Conservation (phyloP, 176 grass and related monocot genomes). For the Phoenix roebelenii region DNA sequence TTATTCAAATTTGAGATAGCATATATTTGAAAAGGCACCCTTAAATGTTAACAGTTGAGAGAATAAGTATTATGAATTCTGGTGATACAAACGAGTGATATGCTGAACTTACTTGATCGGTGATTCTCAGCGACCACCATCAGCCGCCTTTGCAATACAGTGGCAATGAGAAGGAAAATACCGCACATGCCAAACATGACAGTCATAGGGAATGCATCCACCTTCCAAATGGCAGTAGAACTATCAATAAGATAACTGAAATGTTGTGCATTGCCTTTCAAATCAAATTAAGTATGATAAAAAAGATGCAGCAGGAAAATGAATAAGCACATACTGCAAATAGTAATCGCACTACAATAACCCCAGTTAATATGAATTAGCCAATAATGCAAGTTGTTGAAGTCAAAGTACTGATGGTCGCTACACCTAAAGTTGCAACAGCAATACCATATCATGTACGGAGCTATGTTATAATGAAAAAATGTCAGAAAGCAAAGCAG, state of each 20-base stretch:
- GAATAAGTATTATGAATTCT: not conserved
- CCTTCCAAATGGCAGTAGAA: conserved; percentile 4
- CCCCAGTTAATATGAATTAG: too few species aligned
- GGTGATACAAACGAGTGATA: not conserved
- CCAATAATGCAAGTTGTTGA: too few species aligned
- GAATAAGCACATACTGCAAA: too few species aligned
- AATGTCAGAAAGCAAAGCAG: not conserved
- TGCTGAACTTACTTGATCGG: conserved; percentile 5
- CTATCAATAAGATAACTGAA: not conserved
- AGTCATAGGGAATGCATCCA: conserved; percentile 11
- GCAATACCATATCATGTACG: not conserved
- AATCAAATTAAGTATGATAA: not conserved
- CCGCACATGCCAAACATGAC: conserved; percentile 17
- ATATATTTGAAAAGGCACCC: too few species aligned
- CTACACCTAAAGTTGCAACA: not conserved
- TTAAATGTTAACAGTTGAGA: not conserved
- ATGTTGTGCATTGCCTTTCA: not conserved
- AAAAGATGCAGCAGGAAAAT: not conserved
- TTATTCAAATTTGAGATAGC: too few species aligned
- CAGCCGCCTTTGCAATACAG: conserved; percentile 4
- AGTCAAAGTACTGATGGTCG: too few species aligned
- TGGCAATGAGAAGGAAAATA: conserved; percentile 6
- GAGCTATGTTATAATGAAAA: not conserved
- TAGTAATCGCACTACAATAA: too few species aligned
- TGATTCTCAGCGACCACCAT: conserved; percentile 11